Conservation (phyloP, 169 alveolate genomes). For the Plasmodium cynomolgi region DNA sequence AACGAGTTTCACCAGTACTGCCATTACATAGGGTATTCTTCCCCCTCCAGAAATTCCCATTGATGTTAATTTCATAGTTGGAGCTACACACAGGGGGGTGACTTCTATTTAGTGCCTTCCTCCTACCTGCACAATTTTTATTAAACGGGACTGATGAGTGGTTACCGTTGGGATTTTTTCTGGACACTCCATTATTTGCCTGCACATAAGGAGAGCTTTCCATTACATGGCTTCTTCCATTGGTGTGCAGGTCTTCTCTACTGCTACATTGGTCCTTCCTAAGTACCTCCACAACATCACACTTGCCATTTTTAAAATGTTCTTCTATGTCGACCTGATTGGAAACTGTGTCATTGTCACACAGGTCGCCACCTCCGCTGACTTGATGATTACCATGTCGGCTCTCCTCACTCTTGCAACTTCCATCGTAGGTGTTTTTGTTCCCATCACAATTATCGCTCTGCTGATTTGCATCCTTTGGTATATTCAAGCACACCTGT, state of each 20-base stretch:
- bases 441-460: neutral
- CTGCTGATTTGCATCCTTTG: neutral
- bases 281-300: neutral
- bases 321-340: neutral
- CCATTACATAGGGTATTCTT: neutral
- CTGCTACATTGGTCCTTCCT: neutral
- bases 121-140: neutral
- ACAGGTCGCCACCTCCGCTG: neutral
- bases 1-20: neutral
- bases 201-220: neutral
- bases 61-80: neutral
- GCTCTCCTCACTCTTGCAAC: neutral
- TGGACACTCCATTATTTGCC: neutral
- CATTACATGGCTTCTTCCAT: neutral
- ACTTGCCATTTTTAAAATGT: neutral
- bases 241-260: neutral
- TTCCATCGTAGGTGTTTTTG: neutral
- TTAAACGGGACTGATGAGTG: neutral
- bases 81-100: neutral
- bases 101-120: neutral
- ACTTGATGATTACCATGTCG: neutral
- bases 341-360: neutral
- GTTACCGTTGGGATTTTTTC: neutral
- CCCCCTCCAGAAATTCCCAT: neutral
- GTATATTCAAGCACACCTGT: neutral